Evolutionary conservation across 2,329 filamentous ascomycete species (phyloP).

Genomic region (Rutstroemia sp.): DNA sequence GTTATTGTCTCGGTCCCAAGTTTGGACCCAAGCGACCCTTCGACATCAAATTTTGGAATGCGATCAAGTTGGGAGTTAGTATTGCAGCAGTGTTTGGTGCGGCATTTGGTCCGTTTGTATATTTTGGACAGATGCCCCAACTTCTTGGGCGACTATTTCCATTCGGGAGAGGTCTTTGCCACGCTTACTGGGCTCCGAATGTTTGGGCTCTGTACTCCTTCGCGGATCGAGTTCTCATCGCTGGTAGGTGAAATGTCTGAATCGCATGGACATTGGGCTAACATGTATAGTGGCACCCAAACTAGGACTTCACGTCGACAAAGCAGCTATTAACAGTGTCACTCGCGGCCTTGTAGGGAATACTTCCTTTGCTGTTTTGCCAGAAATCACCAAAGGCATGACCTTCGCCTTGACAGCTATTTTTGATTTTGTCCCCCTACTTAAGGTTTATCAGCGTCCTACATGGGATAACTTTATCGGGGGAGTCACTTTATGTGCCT

Average conservation of each 20-base stretch:
- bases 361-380: conserved; percentile 86
- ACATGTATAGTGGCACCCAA: conserved; percentile 65
- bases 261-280: not conserved
- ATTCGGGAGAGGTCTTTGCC: conserved; percentile 87
- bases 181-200: conserved; percentile 98
- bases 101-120: conserved; percentile 86
- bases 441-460: conserved; percentile 74
- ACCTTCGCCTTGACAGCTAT: conserved; percentile 79
- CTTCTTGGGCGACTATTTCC: conserved; percentile 81
- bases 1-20: conserved; percentile 75
- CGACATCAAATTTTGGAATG: conserved; percentile 69
- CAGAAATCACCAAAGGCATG: conserved; percentile 69
- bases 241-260: conserved; percentile 42
- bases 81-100: conserved; percentile 64
- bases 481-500: conserved; percentile 85
- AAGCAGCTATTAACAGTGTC: conserved; percentile 74
- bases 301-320: conserved; percentile 65
- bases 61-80: conserved; percentile 70
- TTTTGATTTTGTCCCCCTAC: conserved; percentile 71
- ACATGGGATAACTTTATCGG: conserved; percentile 88
- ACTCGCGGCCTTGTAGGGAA: conserved; percentile 91
- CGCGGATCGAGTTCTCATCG: conserved; percentile 73
- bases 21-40: conserved; percentile 62
- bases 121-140: conserved; percentile 77
- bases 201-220: conserved; percentile 97